phyloP scores from a whole-genome alignment of 106 monocot genomes.

The Acorus calamus region DNA sequence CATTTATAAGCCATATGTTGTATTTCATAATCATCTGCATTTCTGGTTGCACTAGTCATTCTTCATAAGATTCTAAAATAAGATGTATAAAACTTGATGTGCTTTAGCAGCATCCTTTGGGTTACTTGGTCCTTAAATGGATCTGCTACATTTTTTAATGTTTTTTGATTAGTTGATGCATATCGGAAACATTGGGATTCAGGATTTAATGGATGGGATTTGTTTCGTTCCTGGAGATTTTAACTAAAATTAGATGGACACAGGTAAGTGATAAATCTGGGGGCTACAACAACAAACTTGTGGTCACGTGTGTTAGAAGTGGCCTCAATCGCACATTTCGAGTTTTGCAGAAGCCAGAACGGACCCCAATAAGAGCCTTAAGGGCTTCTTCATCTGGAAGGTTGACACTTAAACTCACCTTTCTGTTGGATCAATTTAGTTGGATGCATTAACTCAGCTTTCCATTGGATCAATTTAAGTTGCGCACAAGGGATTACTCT shows the following conservation, averaged over 20 bases:
- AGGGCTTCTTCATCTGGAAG: constrained; percentile 97
- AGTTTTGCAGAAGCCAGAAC: constrained; percentile 91
- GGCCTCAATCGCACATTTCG: constrained; percentile 93
- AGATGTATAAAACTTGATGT: too few species aligned
- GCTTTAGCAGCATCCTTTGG: too few species aligned
- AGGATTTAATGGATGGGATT: background rate
- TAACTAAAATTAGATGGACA: constrained; percentile 17
- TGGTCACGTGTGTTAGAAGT: constrained; percentile 93
- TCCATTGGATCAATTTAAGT: constrained; percentile 2
- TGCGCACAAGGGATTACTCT: background rate
- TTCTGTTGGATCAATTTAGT: background rate
- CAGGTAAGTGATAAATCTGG: constrained; percentile 92
- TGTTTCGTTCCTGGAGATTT: background rate
- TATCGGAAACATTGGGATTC: too few species aligned
- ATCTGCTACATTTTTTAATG: too few species aligned
- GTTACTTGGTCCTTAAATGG: too few species aligned
- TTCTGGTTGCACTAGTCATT: too few species aligned
- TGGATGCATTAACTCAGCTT: too few species aligned
- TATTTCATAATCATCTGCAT: too few species aligned
- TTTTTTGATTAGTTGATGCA: too few species aligned
- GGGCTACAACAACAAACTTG: constrained; percentile 77
- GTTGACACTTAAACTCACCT: constrained; percentile 23
- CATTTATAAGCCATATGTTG: too few species aligned
- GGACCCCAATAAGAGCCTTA: constrained; percentile 89
- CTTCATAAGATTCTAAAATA: too few species aligned